phyloP scores from a whole-genome alignment of 306 rosid genomes.

The Cucumis melo region DNA sequence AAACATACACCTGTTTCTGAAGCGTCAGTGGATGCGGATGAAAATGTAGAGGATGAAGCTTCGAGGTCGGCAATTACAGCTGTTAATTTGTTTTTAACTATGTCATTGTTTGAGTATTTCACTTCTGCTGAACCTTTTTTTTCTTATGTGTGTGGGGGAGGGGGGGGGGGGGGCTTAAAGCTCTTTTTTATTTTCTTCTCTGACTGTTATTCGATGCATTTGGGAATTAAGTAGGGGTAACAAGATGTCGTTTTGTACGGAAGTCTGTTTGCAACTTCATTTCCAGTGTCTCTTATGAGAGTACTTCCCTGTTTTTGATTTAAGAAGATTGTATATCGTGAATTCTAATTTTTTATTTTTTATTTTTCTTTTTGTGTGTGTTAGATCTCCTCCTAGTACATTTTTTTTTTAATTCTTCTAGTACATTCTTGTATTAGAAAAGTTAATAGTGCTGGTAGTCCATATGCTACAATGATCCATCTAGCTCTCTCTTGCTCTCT shows the following conservation, averaged over 20 bases:
- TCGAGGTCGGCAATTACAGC: slow-evolving; percentile 47
- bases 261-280: not conserved
- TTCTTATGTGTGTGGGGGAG: not conserved
- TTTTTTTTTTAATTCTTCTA: not conserved
- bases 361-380: no score
- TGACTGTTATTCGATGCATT: not conserved
- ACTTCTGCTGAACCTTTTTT: not conserved
- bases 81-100: slow-evolving; percentile 7
- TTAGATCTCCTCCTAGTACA: not conserved
- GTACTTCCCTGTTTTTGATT: not conserved
- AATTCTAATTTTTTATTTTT: not conserved
- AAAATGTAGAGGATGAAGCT: slow-evolving; percentile 43
- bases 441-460: not conserved
- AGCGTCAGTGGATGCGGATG: slow-evolving; percentile 58
- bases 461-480: not conserved
- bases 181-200: not conserved
- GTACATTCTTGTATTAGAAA: not conserved
- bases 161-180: not conserved
- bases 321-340: not conserved
- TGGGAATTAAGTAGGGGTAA: not conserved
- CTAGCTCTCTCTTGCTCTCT: not conserved
- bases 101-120: not conserved
- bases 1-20: slow-evolving; percentile 60
- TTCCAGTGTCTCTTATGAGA: not conserved
- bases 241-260: not conserved